Conservation (phyloP, 1,284 basidiomycete species). For the Malassezia caprae region DNA sequence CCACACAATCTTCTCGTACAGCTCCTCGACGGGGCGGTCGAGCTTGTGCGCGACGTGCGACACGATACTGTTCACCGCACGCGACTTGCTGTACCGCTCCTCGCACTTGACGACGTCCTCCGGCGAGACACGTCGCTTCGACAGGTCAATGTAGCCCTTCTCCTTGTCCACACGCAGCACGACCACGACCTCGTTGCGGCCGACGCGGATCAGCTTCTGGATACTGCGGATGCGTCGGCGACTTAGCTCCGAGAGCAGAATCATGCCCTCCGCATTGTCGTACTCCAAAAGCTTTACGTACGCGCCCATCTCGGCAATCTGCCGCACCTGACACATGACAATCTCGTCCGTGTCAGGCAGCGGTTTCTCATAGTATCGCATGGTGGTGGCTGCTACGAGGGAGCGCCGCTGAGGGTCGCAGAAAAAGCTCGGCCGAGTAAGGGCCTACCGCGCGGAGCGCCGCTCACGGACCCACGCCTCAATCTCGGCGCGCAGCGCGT, state of each 20-base stretch:
- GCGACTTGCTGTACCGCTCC: conserved; percentile 95
- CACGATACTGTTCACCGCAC: conserved; percentile 51
- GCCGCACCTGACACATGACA: conserved; percentile 97
- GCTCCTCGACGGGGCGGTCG: conserved; percentile 56
- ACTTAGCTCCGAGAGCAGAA: conserved; percentile 89
- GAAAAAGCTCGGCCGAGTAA: conserved; percentile 12
- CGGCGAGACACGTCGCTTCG: conserved; percentile 95
- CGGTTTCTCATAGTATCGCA: conserved; percentile 48
- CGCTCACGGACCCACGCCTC: conserved; percentile 31
- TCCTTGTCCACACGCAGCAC: conserved; percentile 97
- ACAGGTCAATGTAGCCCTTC: conserved; percentile 98
- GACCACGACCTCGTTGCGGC: conserved; percentile 96
- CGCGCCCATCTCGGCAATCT: conserved; percentile 98
- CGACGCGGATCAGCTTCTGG: conserved; percentile 94
- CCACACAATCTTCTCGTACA: conserved; percentile 89
- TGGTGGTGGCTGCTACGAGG: conserved; percentile 6
- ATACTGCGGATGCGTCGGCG: conserved; percentile 93
- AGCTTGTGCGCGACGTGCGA: conserved; percentile 45
- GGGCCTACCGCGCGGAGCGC: background rate
- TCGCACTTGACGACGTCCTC: conserved; percentile 98
- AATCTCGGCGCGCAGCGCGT: conserved; percentile 35
- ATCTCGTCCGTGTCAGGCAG: conserved; percentile 69
- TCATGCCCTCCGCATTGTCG: conserved; percentile 99
- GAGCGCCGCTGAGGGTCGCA: background rate
- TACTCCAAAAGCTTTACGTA: conserved; percentile 98